Evolutionary conservation across 1,284 basidiomycete species (phyloP).

Genomic region (Pseudozyma sp.): DNA sequence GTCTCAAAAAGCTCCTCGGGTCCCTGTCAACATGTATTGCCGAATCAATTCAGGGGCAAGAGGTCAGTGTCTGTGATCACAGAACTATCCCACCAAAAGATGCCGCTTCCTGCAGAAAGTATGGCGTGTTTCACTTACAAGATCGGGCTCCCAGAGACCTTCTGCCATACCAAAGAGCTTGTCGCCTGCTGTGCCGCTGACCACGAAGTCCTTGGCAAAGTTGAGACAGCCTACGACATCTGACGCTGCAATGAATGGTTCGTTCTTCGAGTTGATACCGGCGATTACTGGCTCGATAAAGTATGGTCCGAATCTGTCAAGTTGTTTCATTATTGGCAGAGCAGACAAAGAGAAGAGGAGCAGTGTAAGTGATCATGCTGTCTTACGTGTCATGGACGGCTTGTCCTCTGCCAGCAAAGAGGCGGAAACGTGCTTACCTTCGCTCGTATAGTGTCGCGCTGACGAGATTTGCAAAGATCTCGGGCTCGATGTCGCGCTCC

Average conservation of each 20-base stretch:
- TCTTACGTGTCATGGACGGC: no score
- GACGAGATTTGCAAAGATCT: conserved; percentile 94
- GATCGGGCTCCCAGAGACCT: conserved; percentile 96
- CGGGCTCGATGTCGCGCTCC: conserved; percentile 94
- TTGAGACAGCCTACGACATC: conserved; percentile 97
- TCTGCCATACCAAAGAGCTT: conserved; percentile 98
- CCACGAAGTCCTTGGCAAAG: conserved; percentile 96
- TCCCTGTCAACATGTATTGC: conserved; percentile 71
- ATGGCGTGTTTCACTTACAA: no score
- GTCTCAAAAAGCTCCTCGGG: conserved; percentile 99
- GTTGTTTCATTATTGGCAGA: no score
- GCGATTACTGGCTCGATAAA: conserved; percentile 98
- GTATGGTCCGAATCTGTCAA: conserved; percentile 92
- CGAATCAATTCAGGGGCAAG: conserved; percentile 1
- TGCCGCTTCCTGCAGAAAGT: no score
- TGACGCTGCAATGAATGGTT: conserved; percentile 95
- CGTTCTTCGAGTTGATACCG: conserved; percentile 80
- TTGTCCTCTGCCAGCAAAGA: no score
- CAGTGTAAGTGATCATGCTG: not conserved
- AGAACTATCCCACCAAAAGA: no score
- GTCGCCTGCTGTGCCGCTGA: conserved; percentile 88
- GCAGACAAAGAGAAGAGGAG: no score
- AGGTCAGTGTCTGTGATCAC: no score
- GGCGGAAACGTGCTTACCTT: conserved; percentile 71
- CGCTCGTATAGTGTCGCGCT: conserved; percentile 97